Conservation (phyloP, 1,284 basidiomycete species). For the Meira nashicola region DNA sequence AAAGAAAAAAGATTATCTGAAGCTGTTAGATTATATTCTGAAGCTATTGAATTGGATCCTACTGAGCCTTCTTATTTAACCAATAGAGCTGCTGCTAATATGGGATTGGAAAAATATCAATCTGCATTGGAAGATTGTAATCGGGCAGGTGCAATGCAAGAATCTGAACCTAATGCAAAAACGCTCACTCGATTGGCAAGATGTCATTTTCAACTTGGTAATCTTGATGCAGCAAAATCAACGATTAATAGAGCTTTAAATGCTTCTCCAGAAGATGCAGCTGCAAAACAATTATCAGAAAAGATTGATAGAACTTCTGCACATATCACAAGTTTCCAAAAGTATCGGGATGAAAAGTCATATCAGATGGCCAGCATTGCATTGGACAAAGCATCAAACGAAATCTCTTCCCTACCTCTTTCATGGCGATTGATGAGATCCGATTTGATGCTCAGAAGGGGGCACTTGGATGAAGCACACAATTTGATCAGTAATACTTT, state of each 20-base stretch:
- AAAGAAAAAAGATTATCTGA: conserved; percentile 40
- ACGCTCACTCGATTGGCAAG: conserved; percentile 37
- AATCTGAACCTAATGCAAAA: conserved; percentile 32
- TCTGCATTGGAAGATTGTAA: conserved; percentile 74
- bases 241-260: conserved; percentile 13
- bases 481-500: conserved; percentile 64
- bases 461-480: conserved; percentile 38
- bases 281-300: conserved; percentile 21
- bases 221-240: conserved; percentile 25
- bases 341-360: conserved; percentile 61
- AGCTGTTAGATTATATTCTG: conserved; percentile 44
- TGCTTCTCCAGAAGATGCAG: background rate
- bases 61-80: conserved; percentile 71
- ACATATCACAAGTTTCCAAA: conserved; percentile 57
- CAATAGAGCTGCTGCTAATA: conserved; percentile 79
- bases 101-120: conserved; percentile 71
- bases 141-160: conserved; percentile 65
- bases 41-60: conserved; percentile 60
- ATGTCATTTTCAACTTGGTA: conserved; percentile 44
- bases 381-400: conserved; percentile 39
- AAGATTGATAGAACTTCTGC: conserved; percentile 30
- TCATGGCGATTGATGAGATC: conserved; percentile 32
- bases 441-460: conserved; percentile 31
- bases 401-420: conserved; percentile 27
- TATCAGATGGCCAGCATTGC: conserved; percentile 54